Base-by-base conservation (phyloP, 306 rosid species). In the Cicer chorassanicum region DNA sequence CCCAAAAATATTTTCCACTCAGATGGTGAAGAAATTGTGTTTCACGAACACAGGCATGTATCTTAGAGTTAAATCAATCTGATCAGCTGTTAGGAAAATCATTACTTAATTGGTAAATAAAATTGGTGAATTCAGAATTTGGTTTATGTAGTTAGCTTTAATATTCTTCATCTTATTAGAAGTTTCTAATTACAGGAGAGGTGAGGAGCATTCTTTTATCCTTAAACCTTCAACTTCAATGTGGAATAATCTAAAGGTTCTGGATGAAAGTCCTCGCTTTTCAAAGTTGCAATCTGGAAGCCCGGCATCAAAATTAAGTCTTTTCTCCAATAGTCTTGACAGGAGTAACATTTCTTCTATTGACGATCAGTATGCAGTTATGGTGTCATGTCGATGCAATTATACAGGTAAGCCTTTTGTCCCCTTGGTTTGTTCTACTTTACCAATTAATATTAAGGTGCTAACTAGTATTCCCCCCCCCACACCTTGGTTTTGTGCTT, bases 371-470 rank as follows among this genome's bases (percentile, higher is more conserved):
- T 94, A 90, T 83, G 96, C 99, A 79, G 82, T 94, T 82, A 88
- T 92, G 95, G 96, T 92, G 19, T 90, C 99, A 63, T 94, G 99
- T 80, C 91, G 97, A 74, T 92, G 96, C 93, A 94, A 90, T 84
- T 90, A 88, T 82, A 85, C 97, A 1, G 88, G 99, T 89, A 85
- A 70, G 49, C 2, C 59, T 57, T 48, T 36, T 54, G 5, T 8
- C 70, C 11, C 64, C 41, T 56, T 69, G 19, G 44, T 70, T 81
- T 68, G 68, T 73, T 75, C 69, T 64, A 62, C 75, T 74, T 34
- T 44, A 83, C 50, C 63, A 51, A 73, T 60, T 69, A 60, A 70
- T 54, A 24, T 57, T 57, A 41, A 78, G 67, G 16, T 74, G 72
- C 64, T 79, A 15, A 57, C 71, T 65, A 16, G 59, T 57, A 51